Conservation (phyloP, 2,329 filamentous ascomycete species). For the Fusarium sp. region DNA sequence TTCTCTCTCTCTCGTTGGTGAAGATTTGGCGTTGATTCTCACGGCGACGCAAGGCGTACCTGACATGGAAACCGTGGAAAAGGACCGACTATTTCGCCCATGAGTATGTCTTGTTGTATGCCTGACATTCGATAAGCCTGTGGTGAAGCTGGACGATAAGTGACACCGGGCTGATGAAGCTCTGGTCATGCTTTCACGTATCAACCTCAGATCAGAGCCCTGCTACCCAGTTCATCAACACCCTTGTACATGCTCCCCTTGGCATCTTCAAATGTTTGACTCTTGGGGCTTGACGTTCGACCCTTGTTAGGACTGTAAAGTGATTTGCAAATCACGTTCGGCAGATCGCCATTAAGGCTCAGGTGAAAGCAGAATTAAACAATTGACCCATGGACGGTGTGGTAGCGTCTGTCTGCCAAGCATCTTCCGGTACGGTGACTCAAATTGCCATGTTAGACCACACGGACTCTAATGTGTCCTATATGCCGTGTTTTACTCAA, state of each 20-base stretch:
- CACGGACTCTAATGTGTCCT: background rate
- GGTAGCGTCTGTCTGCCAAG: conserved; percentile 27
- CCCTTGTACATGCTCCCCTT: conserved; percentile 9
- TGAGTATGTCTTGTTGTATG: background rate
- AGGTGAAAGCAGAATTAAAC: conserved; percentile 28
- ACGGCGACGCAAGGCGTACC: background rate
- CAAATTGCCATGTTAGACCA: conserved; percentile 24
- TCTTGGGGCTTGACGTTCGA: background rate
- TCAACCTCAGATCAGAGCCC: conserved; percentile 1
- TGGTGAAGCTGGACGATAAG: background rate
- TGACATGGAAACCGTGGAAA: background rate
- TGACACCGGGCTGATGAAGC: conserved; percentile 4
- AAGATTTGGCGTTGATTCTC: background rate
- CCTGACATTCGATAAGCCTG: background rate
- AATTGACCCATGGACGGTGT: conserved; percentile 25
- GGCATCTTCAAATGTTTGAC: conserved; percentile 8
- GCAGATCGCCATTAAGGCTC: conserved; percentile 38
- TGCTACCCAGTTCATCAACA: background rate
- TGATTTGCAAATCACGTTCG: conserved; percentile 20
- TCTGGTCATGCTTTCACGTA: conserved; percentile 7
- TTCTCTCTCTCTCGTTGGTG: background rate
- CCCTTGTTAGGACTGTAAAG: conserved; percentile 19
- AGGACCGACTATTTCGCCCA: background rate
- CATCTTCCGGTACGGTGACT: conserved; percentile 12
- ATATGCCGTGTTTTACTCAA: background rate